These are phyloP conservation scores for Biscogniauxia marginata DNA, from an alignment of 2,329 filamentous ascomycete genomes.

Conservation along the genomic window DNA sequence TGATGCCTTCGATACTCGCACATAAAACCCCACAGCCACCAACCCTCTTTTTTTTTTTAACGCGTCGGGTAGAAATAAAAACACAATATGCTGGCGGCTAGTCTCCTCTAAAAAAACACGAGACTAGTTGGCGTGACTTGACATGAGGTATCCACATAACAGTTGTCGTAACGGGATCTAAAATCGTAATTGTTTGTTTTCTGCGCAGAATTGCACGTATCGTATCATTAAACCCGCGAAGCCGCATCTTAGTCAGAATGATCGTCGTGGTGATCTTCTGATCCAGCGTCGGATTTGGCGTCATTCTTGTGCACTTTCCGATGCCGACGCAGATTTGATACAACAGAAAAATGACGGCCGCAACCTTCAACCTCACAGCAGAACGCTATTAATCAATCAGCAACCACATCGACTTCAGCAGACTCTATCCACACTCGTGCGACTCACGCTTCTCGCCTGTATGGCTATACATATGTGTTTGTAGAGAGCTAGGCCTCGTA, in stretches of 20 bases:
- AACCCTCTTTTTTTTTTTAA: conserved; percentile 17
- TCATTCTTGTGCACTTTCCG: conserved; percentile 93
- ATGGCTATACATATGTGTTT: conserved; percentile 98
- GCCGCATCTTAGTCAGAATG: conserved; percentile 51
- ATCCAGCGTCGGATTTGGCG: conserved; percentile 60
- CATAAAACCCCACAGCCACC: conserved; percentile 11
- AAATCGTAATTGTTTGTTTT: conserved; percentile 17
- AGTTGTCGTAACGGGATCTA: conserved; percentile 24
- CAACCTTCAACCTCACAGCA: conserved; percentile 93
- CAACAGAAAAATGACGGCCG: conserved; percentile 93
- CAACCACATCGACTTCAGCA: background rate
- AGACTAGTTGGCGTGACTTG: conserved; percentile 19
- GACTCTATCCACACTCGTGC: conserved; percentile 2
- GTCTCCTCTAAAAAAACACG: conserved; percentile 25
- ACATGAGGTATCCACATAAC: conserved; percentile 24
- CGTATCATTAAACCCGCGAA: conserved; percentile 12
- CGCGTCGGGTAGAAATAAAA: conserved; percentile 20
- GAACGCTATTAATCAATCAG: conserved; percentile 62
- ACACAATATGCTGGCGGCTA: conserved; percentile 20
- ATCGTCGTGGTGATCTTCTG: conserved; percentile 61
- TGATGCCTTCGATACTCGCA: conserved; percentile 20
- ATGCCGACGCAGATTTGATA: conserved; percentile 91
- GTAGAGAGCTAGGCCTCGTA: conserved; percentile 87
- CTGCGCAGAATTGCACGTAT: conserved; percentile 20
- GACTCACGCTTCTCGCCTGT: conserved; percentile 95